A percentile compares a stretch with the other conserved stretches of the same genome.
phyloP scores from a whole-genome alignment of 2,329 filamentous ascomycete genomes.

The Sarocladium kiliense region DNA sequence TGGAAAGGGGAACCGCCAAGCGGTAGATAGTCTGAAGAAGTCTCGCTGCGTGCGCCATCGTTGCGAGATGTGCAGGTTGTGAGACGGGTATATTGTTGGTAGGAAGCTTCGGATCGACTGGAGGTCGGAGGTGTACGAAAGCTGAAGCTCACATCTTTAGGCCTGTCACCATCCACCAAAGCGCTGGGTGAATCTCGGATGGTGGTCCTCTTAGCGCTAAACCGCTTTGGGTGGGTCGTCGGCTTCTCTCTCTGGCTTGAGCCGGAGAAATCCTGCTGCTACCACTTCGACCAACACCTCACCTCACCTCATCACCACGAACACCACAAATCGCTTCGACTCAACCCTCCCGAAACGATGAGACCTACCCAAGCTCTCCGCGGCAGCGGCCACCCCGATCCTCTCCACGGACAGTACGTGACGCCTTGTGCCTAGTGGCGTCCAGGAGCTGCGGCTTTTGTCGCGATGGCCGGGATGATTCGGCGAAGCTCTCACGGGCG shows the following conservation, averaged over 20 bases:
- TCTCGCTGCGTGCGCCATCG: conserved; percentile 51
- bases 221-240: conserved; percentile 28
- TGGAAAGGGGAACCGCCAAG: conserved; percentile 66
- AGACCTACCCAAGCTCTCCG: conserved; percentile 39
- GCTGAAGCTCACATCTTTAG: conserved; percentile 1
- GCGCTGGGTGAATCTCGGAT: conserved; percentile 6
- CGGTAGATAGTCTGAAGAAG: conserved; percentile 58
- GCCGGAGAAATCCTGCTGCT: conserved; percentile 10
- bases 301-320: background rate
- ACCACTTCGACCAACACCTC: conserved; percentile 6
- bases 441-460: conserved; percentile 9
- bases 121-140: conserved; percentile 3
- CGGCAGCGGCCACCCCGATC: conserved; percentile 19
- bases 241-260: conserved; percentile 17
- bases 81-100: background rate
- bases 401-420: conserved; percentile 10
- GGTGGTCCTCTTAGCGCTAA: conserved; percentile 21
- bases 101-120: conserved; percentile 10
- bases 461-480: conserved; percentile 2
- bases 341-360: conserved; percentile 30
- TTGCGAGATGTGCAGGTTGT: conserved; percentile 12
- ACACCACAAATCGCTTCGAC: conserved; percentile 6
- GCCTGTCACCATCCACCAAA: background rate
- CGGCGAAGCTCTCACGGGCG: background rate
- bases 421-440: background rate